Evolutionary conservation across 176 grass and related monocot species (phyloP), one percentile per base, ranked within the genome.

Genomic region (Otatea glauca): DNA sequence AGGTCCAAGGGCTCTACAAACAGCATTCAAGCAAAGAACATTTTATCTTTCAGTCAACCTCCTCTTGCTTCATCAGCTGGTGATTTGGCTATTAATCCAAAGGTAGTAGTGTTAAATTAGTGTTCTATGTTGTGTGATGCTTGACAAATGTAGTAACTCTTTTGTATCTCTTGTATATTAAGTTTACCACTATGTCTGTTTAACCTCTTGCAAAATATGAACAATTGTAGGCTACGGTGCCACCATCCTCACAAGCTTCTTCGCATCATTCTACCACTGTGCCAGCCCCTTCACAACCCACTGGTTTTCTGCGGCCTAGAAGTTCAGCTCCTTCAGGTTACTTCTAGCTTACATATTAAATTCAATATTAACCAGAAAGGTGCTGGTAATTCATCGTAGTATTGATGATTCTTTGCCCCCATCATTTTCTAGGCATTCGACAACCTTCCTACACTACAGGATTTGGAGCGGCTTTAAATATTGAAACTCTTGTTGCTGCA

Each of bases 401-500:
- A 56, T 2, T 79, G 37, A 17, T 60, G 38, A 69, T 50, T 60
- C n/a, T 80, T 49, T 74, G 1, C 80, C 51, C 27, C 27, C 20
- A 39, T 63, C 25, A 13, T 61, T 51, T 79, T 82, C 20, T 80
- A 97, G 95, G 90, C 74, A 92, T 86, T 82, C 91, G 91, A 67
- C 94, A 89, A 89, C 69, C 84, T 88, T 93, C 92, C 43, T 90
- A 89, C 74, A 82, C 74, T 53, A 91, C 85, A 67, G 95, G 95
- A 81, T 98, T 95, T 80, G 95, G 95, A 25, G 82, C 85, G 72
- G 95, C 95, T 84, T 87, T 98, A 91, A 98, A 98, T 78, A 98
- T 98, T 81, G 92, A 93, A 85, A 98, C 95, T 65, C 95, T 98
- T 83, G 92, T 98, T 84, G 95, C 95, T 34, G 95, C 95, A 79